Conservation (phyloP, 495 filamentous ascomycete genomes). For the Baudoinia panamericana region DNA sequence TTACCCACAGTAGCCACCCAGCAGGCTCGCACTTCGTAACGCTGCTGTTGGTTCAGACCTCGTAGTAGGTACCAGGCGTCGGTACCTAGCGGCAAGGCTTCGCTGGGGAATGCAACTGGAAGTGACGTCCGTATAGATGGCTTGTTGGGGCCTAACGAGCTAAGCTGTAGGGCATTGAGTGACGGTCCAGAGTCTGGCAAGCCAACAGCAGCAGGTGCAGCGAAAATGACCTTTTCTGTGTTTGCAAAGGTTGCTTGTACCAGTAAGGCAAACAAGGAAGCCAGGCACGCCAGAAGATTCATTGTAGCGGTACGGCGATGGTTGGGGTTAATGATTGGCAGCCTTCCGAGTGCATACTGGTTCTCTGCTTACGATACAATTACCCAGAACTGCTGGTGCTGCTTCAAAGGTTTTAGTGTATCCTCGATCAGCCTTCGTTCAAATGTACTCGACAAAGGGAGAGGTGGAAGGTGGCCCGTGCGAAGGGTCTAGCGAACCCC, state of each 20-base stretch:
- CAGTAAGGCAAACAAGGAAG: slow-evolving; percentile 25
- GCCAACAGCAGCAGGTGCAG: slow-evolving; percentile 45
- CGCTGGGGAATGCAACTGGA: slow-evolving; percentile 50
- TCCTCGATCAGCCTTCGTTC: too few species aligned
- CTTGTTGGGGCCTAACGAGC: slow-evolving; percentile 44
- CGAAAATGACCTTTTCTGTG: slow-evolving; percentile 84
- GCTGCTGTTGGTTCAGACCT: slow-evolving; percentile 52
- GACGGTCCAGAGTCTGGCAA: slow-evolving; percentile 44
- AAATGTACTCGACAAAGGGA: too few species aligned
- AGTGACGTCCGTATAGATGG: slow-evolving; percentile 47
- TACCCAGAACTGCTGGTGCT: too few species aligned
- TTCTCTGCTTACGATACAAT: too few species aligned
- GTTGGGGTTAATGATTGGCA: background rate
- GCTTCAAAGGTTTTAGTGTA: too few species aligned
- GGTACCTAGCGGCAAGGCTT: slow-evolving; percentile 40
- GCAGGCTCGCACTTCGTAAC: slow-evolving; percentile 88
- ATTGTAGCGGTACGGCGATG: slow-evolving; percentile 6
- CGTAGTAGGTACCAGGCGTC: slow-evolving; percentile 78
- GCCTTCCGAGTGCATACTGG: too few species aligned
- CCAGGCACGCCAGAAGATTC: slow-evolving; percentile 7
- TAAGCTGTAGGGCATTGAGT: slow-evolving; percentile 52
- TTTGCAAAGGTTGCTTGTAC: slow-evolving; percentile 43
- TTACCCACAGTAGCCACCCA: slow-evolving; percentile 79
- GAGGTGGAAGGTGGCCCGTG: too few species aligned
- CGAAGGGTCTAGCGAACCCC: too few species aligned